A percentile compares a stretch with the other conserved stretches of the same genome.
These are phyloP conservation scores for Capsicum pubescens DNA, from an alignment of 257 asterid genomes.

Conservation along the genomic window DNA sequence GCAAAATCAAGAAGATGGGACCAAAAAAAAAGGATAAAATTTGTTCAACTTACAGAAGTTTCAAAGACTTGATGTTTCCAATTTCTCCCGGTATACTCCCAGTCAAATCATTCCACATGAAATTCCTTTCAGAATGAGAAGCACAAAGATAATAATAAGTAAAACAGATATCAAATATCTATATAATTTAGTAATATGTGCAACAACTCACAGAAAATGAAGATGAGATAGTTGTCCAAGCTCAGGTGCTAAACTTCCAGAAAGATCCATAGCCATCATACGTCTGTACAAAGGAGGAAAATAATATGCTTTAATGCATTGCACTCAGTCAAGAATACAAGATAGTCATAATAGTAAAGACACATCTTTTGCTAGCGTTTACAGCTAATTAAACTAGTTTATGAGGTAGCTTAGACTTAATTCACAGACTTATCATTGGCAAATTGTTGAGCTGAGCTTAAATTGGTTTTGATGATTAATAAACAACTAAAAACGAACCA, in stretches of 20 bases:
- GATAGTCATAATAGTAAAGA: background rate
- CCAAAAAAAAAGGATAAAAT: background rate
- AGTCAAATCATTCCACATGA: slow-evolving; percentile 57
- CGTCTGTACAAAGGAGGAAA: slow-evolving; percentile 40
- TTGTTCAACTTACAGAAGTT: slow-evolving; percentile 45
- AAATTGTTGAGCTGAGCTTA: background rate
- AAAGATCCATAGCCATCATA: slow-evolving; percentile 49
- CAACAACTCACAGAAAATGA: slow-evolving; percentile 42
- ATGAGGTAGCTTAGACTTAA: background rate
- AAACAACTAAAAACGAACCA: background rate
- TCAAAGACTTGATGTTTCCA: slow-evolving; percentile 42
- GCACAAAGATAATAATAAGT: background rate
- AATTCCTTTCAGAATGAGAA: slow-evolving; percentile 39
- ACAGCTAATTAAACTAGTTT: background rate
- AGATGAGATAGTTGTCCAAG: slow-evolving; percentile 55
- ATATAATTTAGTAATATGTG: background rate
- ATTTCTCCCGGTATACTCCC: slow-evolving; percentile 55
- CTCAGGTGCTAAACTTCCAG: slow-evolving; percentile 53
- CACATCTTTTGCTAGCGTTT: background rate
- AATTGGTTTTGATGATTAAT: background rate
- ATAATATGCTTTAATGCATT: background rate
- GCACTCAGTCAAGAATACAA: background rate
- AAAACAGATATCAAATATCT: background rate
- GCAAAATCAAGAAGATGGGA: background rate
- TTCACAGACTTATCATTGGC: background rate